phyloP scores from a whole-genome alignment of 208 protist species.

The Crithidia fasciculata region DNA sequence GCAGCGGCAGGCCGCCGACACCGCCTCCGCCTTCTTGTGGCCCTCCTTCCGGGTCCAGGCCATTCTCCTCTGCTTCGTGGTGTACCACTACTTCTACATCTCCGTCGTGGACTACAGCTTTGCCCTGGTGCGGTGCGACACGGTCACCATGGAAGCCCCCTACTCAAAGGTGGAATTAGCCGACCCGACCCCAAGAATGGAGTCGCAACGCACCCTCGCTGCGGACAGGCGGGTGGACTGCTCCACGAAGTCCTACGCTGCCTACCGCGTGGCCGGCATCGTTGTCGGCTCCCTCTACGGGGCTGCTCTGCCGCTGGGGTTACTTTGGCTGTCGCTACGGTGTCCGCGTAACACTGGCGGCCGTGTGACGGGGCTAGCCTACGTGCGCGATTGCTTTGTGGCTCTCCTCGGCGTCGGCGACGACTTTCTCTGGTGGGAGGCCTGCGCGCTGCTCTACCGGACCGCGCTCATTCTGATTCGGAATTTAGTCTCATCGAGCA shows the following conservation, averaged over 20 bases:
- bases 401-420: conserved; percentile 19
- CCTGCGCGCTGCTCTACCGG: conserved; percentile 24
- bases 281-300: conserved; percentile 28
- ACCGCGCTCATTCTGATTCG: conserved; percentile 21
- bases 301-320: conserved; percentile 21
- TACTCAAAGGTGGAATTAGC: too few species aligned
- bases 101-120: conserved; percentile 34
- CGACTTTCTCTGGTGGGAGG: conserved; percentile 33
- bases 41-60: conserved; percentile 30
- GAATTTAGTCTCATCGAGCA: conserved; percentile 12
- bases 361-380: neutral
- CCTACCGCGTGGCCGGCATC: conserved; percentile 36
- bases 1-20: conserved; percentile 1
- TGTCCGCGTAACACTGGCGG: neutral
- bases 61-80: conserved; percentile 25
- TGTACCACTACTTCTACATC: conserved; percentile 38
- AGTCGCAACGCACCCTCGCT: conserved; percentile 4
- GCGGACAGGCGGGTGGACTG: conserved; percentile 36
- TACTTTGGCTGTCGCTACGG: conserved; percentile 20
- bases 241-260: neutral
- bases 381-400: conserved; percentile 17
- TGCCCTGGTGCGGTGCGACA: conserved; percentile 35
- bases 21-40: conserved; percentile 29
- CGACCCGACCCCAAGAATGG: neutral
- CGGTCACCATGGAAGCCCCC: conserved; percentile 8